Evolutionary conservation across 345 rosid species (phyloP).

Genomic region (Rhodamnia rubescens): DNA sequence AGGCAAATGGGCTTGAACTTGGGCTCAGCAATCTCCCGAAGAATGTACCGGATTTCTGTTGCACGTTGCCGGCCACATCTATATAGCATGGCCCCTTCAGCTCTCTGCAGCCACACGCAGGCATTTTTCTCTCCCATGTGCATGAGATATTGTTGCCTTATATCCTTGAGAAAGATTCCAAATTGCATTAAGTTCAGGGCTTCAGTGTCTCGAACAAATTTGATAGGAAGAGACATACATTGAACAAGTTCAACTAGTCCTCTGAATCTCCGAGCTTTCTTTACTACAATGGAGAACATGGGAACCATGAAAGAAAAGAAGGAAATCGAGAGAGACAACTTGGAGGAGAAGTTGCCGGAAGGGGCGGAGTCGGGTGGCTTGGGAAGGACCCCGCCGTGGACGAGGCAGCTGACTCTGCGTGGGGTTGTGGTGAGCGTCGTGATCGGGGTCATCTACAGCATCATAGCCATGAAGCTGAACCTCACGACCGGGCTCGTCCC

Average conservation of each 20-base stretch:
- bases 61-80: no score
- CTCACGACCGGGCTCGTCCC: constrained; percentile 76
- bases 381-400: constrained; percentile 45
- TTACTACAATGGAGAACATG: not conserved
- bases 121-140: not conserved
- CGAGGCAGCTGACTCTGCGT: constrained; percentile 56
- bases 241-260: not conserved
- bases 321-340: not conserved
- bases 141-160: not conserved
- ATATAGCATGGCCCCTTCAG: not conserved
- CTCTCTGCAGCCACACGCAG: not conserved
- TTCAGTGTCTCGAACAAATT: not conserved
- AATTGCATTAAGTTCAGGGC: not conserved
- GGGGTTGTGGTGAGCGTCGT: constrained; percentile 63
- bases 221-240: not conserved
- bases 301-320: not conserved
- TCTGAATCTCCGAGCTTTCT: not conserved
- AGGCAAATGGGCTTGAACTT: no score
- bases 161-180: not conserved
- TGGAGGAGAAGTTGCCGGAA: not conserved
- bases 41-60: no score
- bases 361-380: not conserved
- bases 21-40: no score
- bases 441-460: constrained; percentile 68
- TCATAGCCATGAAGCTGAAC: constrained; percentile 82